Conservation (phyloP, 2,329 filamentous ascomycete species). For the Diplodia intermedia region DNA sequence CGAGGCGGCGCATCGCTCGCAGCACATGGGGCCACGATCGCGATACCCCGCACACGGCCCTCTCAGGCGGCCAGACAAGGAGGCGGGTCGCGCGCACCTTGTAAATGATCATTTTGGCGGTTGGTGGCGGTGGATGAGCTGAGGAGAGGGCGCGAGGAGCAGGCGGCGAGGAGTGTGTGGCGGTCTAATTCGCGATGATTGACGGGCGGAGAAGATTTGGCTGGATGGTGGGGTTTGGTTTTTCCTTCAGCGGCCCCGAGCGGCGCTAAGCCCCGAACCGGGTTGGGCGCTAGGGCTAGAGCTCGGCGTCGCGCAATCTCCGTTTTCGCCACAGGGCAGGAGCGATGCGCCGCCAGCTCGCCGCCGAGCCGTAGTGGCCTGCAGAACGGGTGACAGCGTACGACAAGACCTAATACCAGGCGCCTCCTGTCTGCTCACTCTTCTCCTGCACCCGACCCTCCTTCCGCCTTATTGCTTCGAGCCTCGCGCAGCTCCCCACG, state of each 20-base stretch:
- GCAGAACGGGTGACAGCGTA: slow-evolving; percentile 25
- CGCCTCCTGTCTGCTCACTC: slow-evolving; percentile 31
- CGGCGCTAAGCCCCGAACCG: neutral
- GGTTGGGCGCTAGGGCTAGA: neutral
- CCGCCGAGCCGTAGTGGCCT: slow-evolving; percentile 11
- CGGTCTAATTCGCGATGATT: slow-evolving; percentile 30
- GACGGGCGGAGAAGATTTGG: slow-evolving; percentile 31
- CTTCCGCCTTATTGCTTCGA: slow-evolving; percentile 13
- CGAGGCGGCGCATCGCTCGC: slow-evolving; percentile 26
- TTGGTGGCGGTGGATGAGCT: slow-evolving; percentile 32
- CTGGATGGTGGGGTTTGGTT: slow-evolving; percentile 32
- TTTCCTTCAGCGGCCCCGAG: slow-evolving; percentile 11
- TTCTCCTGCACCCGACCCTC: slow-evolving; percentile 38
- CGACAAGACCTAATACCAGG: neutral
- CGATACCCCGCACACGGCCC: slow-evolving; percentile 20
- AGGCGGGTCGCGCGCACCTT: slow-evolving; percentile 54
- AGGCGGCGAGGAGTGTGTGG: slow-evolving; percentile 24
- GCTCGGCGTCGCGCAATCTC: slow-evolving; percentile 27
- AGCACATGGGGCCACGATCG: slow-evolving; percentile 35
- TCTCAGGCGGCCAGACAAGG: slow-evolving; percentile 40
- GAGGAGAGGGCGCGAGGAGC: slow-evolving; percentile 33
- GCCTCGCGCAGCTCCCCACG: slow-evolving; percentile 14
- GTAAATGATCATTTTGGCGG: slow-evolving; percentile 63
- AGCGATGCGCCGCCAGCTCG: slow-evolving; percentile 9
- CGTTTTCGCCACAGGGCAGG: slow-evolving; percentile 29